Base-by-base conservation (phyloP, 139 green algal species). In the Raphidocelis subcapitata region DNA sequence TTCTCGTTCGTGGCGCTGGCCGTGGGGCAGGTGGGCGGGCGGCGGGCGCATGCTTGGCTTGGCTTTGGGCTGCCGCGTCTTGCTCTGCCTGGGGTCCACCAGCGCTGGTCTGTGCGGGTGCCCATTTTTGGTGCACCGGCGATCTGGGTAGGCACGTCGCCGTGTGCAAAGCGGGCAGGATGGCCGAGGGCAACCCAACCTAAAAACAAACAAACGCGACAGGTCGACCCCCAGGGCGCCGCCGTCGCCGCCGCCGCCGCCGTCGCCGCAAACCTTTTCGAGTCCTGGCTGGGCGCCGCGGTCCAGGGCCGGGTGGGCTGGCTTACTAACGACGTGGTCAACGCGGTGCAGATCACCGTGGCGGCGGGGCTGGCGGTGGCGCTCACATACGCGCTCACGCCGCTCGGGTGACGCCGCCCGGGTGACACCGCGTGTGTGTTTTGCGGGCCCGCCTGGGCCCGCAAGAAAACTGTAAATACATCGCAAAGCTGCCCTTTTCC, bases 271-370 rank as follows among this genome's bases (percentile, higher is more conserved):
- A 99, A 99, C 75, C 65, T 88, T 0, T 86, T 90, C 55, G 95
- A 99, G 81, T 97, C 90, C 76, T 87, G 88, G 51, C 77, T 99
- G 24, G 95, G 95, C 2, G 95, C 95, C 14, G 84, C 77, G 5
- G 46, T 88, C 24, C 94, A 98, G 70, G 94, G 88, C 16, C 74
- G 71, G 2, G 67, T 91, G 29, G 67, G 72, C 1, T 98, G 92
- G 92, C 83, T 99, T 26, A 96, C 78, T 36, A 99, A 99, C 68
- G 96, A 99, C 74, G 35, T 97, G 1, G 92, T 99, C 23, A 99
- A 99, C 74, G 86, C 94, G 32, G 70, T 98, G 2, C 96, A 99
- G 79, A 98, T 98, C 71, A 85, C 59, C 26, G 18, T 97, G 8
- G 95, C 94, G 31, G 88, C 94, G 4, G 56, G 35, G 1, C 55